phyloP scores from a whole-genome alignment of 2,329 filamentous ascomycete species.

The Ophidiomyces ophidiicola region DNA sequence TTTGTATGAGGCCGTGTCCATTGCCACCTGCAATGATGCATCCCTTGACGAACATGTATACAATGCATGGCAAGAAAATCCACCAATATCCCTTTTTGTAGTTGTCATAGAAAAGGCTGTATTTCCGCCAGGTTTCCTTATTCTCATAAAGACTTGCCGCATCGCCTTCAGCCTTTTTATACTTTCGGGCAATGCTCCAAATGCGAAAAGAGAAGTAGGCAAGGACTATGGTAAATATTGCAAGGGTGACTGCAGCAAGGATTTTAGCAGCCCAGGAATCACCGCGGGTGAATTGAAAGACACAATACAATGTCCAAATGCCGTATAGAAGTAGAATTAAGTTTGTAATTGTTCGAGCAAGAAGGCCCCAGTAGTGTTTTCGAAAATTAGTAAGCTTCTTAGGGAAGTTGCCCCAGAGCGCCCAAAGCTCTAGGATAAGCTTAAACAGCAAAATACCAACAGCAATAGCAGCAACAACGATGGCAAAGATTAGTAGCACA shows the following conservation, averaged over 20 bases:
- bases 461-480: conserved; percentile 69
- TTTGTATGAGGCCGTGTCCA: conserved; percentile 73
- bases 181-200: conserved; percentile 58
- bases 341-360: conserved; percentile 78
- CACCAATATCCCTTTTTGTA: conserved; percentile 96
- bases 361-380: conserved; percentile 89
- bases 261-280: conserved; percentile 88
- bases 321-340: conserved; percentile 87
- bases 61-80: conserved; percentile 78
- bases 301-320: conserved; percentile 87
- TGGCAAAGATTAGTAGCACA: conserved; percentile 74
- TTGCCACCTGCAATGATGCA: conserved; percentile 73
- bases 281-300: conserved; percentile 86
- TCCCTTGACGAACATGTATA: conserved; percentile 85
- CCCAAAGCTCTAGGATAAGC: conserved; percentile 80
- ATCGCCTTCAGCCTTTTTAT: conserved; percentile 66
- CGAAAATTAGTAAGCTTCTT: conserved; percentile 70
- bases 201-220: conserved; percentile 76
- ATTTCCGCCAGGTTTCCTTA: conserved; percentile 85
- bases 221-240: conserved; percentile 68
- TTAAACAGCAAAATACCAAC: conserved; percentile 83
- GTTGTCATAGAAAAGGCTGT: conserved; percentile 92
- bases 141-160: conserved; percentile 65
- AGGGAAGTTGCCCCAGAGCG: conserved; percentile 78
- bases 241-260: conserved; percentile 70